Conservation (phyloP, 148 eudicot species). For the Camellia granthamiana region DNA sequence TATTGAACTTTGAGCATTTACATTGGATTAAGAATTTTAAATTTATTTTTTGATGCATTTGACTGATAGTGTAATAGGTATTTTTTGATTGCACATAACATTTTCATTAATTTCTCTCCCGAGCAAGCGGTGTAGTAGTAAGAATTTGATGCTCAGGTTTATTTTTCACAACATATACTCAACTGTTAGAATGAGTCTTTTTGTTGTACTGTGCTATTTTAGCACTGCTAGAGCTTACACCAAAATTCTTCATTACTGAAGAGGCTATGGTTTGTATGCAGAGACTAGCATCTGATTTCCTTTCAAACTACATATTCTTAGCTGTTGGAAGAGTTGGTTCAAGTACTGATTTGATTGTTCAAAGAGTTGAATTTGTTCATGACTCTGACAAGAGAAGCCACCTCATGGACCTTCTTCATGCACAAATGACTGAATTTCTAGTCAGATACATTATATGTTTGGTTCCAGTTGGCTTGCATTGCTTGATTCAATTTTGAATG, state of each 20-base stretch:
- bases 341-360: constrained; percentile 76
- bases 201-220: too few relatives aligned
- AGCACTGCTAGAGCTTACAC: too few relatives aligned
- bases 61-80: too few relatives aligned
- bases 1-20: too few relatives aligned
- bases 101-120: too few relatives aligned
- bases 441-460: background rate
- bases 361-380: constrained; percentile 72
- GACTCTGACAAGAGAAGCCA: constrained; percentile 78
- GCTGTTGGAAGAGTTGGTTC: constrained; percentile 89
- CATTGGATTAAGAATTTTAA: too few relatives aligned
- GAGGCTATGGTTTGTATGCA: constrained; percentile 32
- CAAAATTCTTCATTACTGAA: background rate
- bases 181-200: too few relatives aligned
- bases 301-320: constrained; percentile 63
- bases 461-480: background rate
- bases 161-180: too few relatives aligned
- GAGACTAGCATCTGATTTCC: constrained; percentile 85
- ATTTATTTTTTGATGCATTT: too few relatives aligned
- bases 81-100: too few relatives aligned
- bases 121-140: too few relatives aligned
- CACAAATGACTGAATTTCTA: constrained; percentile 46
- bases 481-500: background rate
- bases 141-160: too few relatives aligned
- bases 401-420: constrained; percentile 83